phyloP scores from a whole-genome alignment of 2,329 filamentous ascomycete species.

The Botrytis porri region DNA sequence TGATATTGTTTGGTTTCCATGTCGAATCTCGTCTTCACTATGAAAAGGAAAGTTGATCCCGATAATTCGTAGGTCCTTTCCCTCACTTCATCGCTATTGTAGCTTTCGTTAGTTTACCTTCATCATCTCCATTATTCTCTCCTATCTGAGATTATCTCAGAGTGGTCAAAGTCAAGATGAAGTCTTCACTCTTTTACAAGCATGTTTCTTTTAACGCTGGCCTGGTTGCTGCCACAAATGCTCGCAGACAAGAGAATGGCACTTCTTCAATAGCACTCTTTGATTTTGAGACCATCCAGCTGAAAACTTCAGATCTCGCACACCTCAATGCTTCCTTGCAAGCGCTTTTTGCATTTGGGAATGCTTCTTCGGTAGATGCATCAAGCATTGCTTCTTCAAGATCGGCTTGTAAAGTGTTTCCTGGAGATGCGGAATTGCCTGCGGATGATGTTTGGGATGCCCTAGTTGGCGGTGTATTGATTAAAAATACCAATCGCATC shows the following conservation, averaged over 20 bases:
- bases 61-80: not conserved
- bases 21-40: not conserved
- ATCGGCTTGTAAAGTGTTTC: constrained; percentile 27
- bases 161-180: constrained; percentile 7
- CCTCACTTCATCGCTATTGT: not conserved
- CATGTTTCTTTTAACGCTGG: not conserved
- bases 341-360: constrained; percentile 5
- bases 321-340: constrained; percentile 14
- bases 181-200: not conserved
- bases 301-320: not conserved
- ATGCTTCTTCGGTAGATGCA: constrained; percentile 5
- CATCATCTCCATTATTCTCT: not conserved
- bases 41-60: constrained; percentile 1
- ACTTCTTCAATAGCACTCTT: constrained; percentile 3
- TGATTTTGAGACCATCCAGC: constrained; percentile 4
- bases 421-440: constrained; percentile 45
- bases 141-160: not conserved
- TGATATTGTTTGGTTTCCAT: not conserved
- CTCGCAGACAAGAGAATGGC: not conserved
- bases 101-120: not conserved
- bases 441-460: constrained; percentile 45
- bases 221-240: not conserved
- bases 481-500: constrained; percentile 45
- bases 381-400: not conserved
- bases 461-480: constrained; percentile 43